Conservation (phyloP, 1,284 basidiomycete species). For the Apiotrichum laibachii region DNA sequence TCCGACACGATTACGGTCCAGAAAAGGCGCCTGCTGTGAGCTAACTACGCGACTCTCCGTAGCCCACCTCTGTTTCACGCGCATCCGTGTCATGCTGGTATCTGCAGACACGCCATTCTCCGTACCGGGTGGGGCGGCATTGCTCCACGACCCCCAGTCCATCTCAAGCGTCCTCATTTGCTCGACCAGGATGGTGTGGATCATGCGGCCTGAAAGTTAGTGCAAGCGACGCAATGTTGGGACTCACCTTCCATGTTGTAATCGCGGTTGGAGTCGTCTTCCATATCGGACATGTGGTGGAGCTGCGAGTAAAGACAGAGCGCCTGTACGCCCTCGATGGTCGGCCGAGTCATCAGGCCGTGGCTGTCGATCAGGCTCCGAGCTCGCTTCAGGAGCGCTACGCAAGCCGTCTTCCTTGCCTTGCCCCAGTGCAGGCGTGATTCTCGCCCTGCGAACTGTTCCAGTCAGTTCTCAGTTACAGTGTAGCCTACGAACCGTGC, state of each 20-base stretch:
- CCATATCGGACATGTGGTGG: conserved; percentile 29
- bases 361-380: conserved; percentile 33
- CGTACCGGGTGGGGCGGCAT: too few species aligned
- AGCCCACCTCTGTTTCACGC: conserved; percentile 28
- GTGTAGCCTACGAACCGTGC: conserved; percentile 19
- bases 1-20: conserved; percentile 36
- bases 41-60: background rate
- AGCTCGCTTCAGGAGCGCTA: conserved; percentile 33
- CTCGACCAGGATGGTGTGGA: conserved; percentile 32
- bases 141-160: conserved; percentile 25
- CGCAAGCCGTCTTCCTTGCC: conserved; percentile 28
- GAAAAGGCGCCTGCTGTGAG: conserved; percentile 28
- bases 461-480: background rate
- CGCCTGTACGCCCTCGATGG: conserved; percentile 36
- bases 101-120: background rate
- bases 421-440: conserved; percentile 34
- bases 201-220: conserved; percentile 22
- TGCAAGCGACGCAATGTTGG: background rate
- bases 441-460: conserved; percentile 1
- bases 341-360: conserved; percentile 29
- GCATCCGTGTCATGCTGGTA: conserved; percentile 15
- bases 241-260: conserved; percentile 33
- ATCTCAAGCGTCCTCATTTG: conserved; percentile 34
- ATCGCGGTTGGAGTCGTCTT: conserved; percentile 10
- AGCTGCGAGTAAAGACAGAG: conserved; percentile 33